Base-by-base conservation (phyloP, 768 basidiomycete species). In the Grammothele lineata region DNA sequence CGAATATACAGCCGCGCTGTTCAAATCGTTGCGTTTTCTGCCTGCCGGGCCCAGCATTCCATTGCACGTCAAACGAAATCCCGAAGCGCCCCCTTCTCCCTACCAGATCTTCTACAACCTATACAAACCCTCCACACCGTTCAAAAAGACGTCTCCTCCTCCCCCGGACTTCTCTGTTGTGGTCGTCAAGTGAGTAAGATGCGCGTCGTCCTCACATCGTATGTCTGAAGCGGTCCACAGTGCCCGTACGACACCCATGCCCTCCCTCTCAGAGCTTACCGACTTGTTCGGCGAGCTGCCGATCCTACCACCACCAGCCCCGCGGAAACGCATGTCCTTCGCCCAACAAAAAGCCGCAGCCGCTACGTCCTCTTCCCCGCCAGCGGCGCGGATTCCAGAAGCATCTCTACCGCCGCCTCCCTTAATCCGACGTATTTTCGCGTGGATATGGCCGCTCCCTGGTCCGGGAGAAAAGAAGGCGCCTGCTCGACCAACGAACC, bases 71-170 rank as follows among this genome's bases (percentile, higher is more conserved):
- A 57, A 65, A 4, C 54, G 60, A 26, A 48, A 47, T 24, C 43
- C 55, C 40, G n/a, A 32, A 21, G 12, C 26, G 5, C 24, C 50
- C 35, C 40, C 62, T 2, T 77, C 83, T 1, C 85, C 86, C 0
- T 97, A 94, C 62, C 71, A 77, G 41, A 75, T 91, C 3, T 97
- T 96, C 68, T 98, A 75, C 65, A 86, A 96, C 58, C 71, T 92
- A 4, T 95, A 94, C 70, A 96, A 95, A 60, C 95, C 95, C 2
- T 82, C 81, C 6, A 90, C 91, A 0, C 74, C 87, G 7, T 95
- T 83, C 70, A 85, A 80, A 61, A 91, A 85, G 68, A 85, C 81
- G 0, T 68, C 77, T 1, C 88, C 86, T 5, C 81, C 85, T 5
- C 72, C 75, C 1, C 92, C 94, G 2, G 92, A 96, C 64, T 98